Evolutionary conservation across 176 grass and related monocot species (phyloP).

Genomic region (Triticum turgidum): DNA sequence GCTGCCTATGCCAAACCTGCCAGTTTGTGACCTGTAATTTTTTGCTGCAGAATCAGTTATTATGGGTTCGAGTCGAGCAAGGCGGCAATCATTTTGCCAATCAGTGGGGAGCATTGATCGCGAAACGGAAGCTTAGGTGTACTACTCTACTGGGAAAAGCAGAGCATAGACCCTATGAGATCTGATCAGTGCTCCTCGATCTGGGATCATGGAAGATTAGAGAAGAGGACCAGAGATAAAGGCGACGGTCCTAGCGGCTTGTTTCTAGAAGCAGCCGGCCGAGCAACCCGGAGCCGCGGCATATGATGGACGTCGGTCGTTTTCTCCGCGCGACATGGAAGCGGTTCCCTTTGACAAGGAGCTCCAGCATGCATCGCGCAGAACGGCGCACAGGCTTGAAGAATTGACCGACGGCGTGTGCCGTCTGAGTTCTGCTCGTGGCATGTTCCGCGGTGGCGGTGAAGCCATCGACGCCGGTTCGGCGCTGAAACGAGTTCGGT

Average conservation of each 20-base stretch:
- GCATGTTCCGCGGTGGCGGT: not conserved
- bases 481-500: not conserved
- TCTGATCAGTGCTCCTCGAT: slow-evolving; percentile 17
- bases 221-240: not conserved
- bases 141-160: not conserved
- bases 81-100: slow-evolving; percentile 1
- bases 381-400: too few relatives aligned
- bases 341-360: too few relatives aligned
- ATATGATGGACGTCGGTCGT: not conserved
- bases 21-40: not conserved
- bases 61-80: not conserved
- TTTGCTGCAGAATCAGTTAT: not conserved
- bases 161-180: not conserved
- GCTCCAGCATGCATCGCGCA: too few relatives aligned
- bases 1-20: not conserved
- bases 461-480: not conserved
- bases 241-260: not conserved
- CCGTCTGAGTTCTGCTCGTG: not conserved
- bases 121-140: not conserved
- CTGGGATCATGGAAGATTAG: not conserved
- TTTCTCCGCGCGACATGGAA: not conserved
- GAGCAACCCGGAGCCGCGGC: not conserved
- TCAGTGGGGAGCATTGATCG: not conserved
- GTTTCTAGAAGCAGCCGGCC: not conserved
- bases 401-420: not conserved